Evolutionary conservation across 2,329 filamentous ascomycete species (phyloP).

Genomic region (Aureobasidium sp.): DNA sequence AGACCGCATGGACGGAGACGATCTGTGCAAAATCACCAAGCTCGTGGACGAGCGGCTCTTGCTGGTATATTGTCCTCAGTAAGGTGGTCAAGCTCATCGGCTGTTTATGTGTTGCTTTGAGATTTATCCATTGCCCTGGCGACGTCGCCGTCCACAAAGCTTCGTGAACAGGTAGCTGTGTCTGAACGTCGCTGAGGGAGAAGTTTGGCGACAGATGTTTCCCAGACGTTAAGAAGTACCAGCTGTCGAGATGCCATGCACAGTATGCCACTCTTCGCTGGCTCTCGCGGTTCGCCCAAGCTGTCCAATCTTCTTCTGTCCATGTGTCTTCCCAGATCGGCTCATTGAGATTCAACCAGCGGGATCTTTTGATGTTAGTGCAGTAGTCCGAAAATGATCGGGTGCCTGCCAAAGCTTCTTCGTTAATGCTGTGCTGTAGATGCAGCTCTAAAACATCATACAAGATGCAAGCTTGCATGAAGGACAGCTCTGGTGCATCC

Average conservation of each 20-base stretch:
- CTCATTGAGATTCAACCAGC: neutral
- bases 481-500: neutral
- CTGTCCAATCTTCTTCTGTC: constrained; percentile 2
- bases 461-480: constrained; percentile 2
- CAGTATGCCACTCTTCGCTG: constrained; percentile 9
- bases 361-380: constrained; percentile 1
- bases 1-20: neutral
- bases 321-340: neutral
- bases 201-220: constrained; percentile 3
- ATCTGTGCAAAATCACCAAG: constrained; percentile 5
- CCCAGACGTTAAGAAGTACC: neutral
- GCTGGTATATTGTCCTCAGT: neutral
- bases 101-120: constrained; percentile 5
- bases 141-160: neutral
- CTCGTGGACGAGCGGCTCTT: neutral
- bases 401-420: neutral
- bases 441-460: constrained; percentile 2
- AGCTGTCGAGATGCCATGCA: constrained; percentile 8
- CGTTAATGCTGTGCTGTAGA: neutral
- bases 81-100: neutral
- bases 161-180: constrained; percentile 7
- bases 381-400: neutral
- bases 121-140: neutral
- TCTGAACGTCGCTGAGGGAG: constrained; percentile 1
- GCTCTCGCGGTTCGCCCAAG: neutral